These are phyloP conservation scores for Helicostylum pulchrum DNA, from an alignment of 192 early-diverging fungal species.

Conservation along the genomic window DNA sequence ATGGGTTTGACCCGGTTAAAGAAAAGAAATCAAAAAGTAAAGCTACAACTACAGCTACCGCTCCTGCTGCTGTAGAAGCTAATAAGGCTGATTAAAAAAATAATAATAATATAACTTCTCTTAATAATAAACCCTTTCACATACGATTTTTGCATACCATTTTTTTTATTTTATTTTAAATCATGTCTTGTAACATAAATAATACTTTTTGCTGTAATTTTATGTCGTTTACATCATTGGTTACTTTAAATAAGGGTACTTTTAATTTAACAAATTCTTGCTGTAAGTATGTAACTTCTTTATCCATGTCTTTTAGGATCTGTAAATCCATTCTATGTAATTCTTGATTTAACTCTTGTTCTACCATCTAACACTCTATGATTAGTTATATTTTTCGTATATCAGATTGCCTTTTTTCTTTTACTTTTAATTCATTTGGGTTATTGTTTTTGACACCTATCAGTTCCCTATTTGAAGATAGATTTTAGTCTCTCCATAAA, in stretches of 20 bases:
- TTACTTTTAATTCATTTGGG: slow-evolving; percentile 16
- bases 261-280: slow-evolving; percentile 16
- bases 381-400: too few relatives aligned
- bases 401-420: slow-evolving; percentile 1
- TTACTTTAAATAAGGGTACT: slow-evolving; percentile 25
- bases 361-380: slow-evolving; percentile 1
- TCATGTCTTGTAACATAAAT: slow-evolving; percentile 25
- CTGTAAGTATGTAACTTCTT: slow-evolving; percentile 4
- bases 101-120: neutral
- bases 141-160: neutral
- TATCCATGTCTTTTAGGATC: slow-evolving; percentile 16
- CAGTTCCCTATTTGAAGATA: slow-evolving; percentile 16
- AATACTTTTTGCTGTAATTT: slow-evolving; percentile 23
- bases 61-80: neutral
- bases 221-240: slow-evolving; percentile 1
- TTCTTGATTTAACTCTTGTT: neutral
- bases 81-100: neutral
- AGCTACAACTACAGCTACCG: too few relatives aligned
- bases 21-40: slow-evolving; percentile 29
- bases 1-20: slow-evolving; percentile 75
- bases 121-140: neutral
- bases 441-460: slow-evolving; percentile 11
- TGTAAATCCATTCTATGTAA: slow-evolving; percentile 4
- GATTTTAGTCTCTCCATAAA: neutral
- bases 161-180: slow-evolving; percentile 4